Evolutionary conservation across 257 asterid species (phyloP), one percentile per base, ranked within the genome.

Genomic region (Forsythia viridissima): DNA sequence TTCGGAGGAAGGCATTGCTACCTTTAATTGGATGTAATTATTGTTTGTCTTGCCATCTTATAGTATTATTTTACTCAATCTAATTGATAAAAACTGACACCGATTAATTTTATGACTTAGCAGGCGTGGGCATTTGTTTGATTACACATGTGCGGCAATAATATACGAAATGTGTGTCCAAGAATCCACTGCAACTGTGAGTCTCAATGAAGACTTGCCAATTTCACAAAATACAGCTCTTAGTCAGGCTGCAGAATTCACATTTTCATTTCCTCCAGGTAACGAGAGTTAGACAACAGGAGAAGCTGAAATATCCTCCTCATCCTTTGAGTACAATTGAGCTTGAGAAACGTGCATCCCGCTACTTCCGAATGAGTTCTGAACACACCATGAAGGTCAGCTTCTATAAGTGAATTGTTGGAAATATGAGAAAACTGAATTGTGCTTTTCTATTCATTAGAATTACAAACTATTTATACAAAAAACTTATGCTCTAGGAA

Each of bases 261-360:
- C 51, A 65, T 48, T 80, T 70, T 65, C 73, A 75, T 51, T 73
- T 73, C 81, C 20, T 75, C 75, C 85, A 95, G 99, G 99, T 95
- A 71, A 90, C 88, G 74, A 87, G 85, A 78, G 96, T 95, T 78
- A 87, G 84, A 73, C 92, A 89, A 63, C 97, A 88, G 79, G 91
- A 93, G 82, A 93, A 91, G 88, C 89, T 84, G 75, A 92, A 93
- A 79, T 91, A 95, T 82, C 99, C 98, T 80, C 99, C 99, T 75
- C 84, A 89, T 85, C 99, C 99, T 55, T 80, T 95, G 84, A 95
- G 94, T 83, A 95, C 99, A 67, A 90, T 95, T 82, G 99, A 95
- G 92, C 97, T 95, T 82, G 99, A 95, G 89, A 95, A 95, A 87
- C 98, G 99, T 69, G 98, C 99, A 84, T 93, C 99, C 57, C 96